Conservation (phyloP, 805 yeast genomes). For the Cyberlindnera sargentensis region DNA sequence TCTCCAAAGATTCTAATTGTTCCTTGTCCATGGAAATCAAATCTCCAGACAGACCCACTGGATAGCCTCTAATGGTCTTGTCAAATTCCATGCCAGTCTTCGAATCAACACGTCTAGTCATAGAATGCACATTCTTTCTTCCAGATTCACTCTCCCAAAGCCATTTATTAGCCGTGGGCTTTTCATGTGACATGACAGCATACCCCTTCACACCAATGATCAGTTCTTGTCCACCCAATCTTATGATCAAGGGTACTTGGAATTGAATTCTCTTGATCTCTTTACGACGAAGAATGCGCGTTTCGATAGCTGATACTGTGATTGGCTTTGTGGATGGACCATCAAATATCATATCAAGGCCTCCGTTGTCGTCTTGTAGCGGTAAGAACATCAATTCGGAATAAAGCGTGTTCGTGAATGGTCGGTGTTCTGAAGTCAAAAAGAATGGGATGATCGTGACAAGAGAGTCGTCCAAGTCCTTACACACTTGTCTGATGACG, state of each 20-base stretch:
- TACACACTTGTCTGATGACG: constrained; percentile 47
- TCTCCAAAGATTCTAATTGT: constrained; percentile 28
- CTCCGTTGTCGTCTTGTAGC: constrained; percentile 13
- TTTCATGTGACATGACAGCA: constrained; percentile 50
- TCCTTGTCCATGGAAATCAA: constrained; percentile 32
- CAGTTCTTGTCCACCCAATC: constrained; percentile 33
- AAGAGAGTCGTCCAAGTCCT: constrained; percentile 49
- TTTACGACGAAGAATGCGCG: constrained; percentile 45
- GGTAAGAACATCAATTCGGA: constrained; percentile 41
- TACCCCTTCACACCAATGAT: constrained; percentile 68
- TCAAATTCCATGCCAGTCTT: constrained; percentile 38
- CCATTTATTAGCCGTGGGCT: constrained; percentile 38
- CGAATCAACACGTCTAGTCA: constrained; percentile 31
- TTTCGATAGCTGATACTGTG: constrained; percentile 35
- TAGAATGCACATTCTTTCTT: constrained; percentile 44
- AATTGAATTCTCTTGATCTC: constrained; percentile 60
- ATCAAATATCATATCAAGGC: constrained; percentile 22
- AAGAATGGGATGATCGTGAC: constrained; percentile 62
- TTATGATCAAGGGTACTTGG: constrained; percentile 49
- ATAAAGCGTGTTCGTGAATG: constrained; percentile 44
- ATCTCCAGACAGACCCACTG: constrained; percentile 37
- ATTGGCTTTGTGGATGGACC: constrained; percentile 39
- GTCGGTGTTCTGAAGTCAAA: constrained; percentile 29
- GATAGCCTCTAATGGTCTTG: constrained; percentile 31
- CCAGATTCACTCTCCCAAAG: constrained; percentile 48